Evolutionary conservation across 257 asterid genomes (phyloP).

Genomic region (Forsythia viridissima): DNA sequence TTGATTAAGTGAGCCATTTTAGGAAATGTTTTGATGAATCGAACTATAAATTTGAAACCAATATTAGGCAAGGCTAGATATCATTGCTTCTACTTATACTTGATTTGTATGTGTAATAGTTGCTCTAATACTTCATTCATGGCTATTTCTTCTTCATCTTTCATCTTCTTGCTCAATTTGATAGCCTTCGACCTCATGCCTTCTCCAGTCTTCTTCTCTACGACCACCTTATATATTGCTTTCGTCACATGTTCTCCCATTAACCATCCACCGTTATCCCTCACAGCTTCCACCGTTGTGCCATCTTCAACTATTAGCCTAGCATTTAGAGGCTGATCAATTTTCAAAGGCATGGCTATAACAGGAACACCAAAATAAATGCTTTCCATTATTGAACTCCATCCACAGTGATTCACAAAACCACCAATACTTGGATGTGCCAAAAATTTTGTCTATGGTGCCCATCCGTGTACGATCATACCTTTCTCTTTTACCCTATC

Average conservation of each 20-base stretch:
- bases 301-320: no score
- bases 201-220: no score
- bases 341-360: slow-evolving; percentile 5
- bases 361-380: slow-evolving; percentile 41
- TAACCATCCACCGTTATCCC: no score
- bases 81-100: neutral
- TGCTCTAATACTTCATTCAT: slow-evolving; percentile 22
- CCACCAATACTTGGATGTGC: slow-evolving; percentile 28
- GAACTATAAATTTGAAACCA: no score
- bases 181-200: no score
- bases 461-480: slow-evolving; percentile 39
- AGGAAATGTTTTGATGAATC: no score
- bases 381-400: slow-evolving; percentile 49
- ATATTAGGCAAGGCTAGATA: neutral
- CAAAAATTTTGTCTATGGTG: slow-evolving; percentile 39
- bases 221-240: no score
- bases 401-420: slow-evolving; percentile 22
- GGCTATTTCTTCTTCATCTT: slow-evolving; percentile 8
- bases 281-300: no score
- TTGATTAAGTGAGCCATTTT: no score
- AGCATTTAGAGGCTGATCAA: no score
- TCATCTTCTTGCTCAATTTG: slow-evolving; percentile 10
- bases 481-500: slow-evolving; percentile 41
- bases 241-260: no score
- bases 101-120: neutral